Evolutionary conservation across 345 rosid genomes (phyloP).

Genomic region (Gynandropsis gynandra): DNA sequence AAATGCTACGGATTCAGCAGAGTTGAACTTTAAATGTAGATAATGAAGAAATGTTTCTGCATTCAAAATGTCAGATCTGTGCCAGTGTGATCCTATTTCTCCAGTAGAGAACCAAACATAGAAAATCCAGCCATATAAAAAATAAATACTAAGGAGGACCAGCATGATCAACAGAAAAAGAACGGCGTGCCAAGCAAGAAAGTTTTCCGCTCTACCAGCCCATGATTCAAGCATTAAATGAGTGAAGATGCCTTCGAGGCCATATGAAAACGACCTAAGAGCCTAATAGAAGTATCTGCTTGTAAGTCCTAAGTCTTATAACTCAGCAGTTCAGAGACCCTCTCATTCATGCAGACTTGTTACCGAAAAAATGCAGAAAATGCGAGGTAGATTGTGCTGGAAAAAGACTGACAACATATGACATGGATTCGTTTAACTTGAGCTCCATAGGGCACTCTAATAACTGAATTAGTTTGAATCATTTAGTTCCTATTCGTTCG

Average conservation of each 20-base stretch:
- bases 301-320: slow-evolving; percentile 2
- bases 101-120: too few relatives aligned
- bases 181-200: too few relatives aligned
- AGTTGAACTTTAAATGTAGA: slow-evolving; percentile 24
- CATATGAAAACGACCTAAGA: slow-evolving; percentile 1
- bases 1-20: slow-evolving; percentile 42
- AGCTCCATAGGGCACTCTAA: too few relatives aligned
- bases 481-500: too few relatives aligned
- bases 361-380: slow-evolving; percentile 2
- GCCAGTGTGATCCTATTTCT: too few relatives aligned
- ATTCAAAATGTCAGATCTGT: background rate
- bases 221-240: background rate
- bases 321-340: background rate
- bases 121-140: too few relatives aligned
- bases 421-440: too few relatives aligned
- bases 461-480: too few relatives aligned
- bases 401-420: background rate
- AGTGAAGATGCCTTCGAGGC: slow-evolving; percentile 1
- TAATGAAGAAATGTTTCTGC: background rate
- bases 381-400: slow-evolving; percentile 8
- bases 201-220: background rate
- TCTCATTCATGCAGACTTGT: slow-evolving; percentile 1
- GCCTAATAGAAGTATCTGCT: slow-evolving; percentile 1
- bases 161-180: too few relatives aligned
- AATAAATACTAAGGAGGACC: too few relatives aligned